Percentiles rank a stretch among this genome's conserved stretches.
Evolutionary conservation across 2,329 filamentous ascomycete genomes (phyloP).

Genomic region (Xylaria multiplex): DNA sequence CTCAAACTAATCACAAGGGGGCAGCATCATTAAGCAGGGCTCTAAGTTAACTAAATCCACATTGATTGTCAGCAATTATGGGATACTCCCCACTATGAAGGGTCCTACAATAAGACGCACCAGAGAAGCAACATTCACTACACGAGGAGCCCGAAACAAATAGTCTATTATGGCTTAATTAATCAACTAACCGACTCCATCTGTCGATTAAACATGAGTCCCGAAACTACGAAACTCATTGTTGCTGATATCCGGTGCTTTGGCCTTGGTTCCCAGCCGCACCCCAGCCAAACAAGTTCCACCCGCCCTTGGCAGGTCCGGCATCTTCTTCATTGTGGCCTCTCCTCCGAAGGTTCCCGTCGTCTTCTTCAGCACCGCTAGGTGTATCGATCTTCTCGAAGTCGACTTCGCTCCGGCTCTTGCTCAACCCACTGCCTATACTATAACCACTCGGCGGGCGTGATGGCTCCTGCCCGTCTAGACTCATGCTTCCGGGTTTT

Average conservation of each 20-base stretch:
- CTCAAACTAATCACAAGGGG: no score
- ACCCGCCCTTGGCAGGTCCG: constrained; percentile 25
- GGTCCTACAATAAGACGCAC: no score
- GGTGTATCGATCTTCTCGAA: constrained; percentile 90
- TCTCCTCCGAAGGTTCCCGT: constrained; percentile 47
- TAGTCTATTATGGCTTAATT: no score
- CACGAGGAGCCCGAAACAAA: no score
- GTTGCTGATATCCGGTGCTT: constrained; percentile 45
- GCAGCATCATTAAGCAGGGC: no score
- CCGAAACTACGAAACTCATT: constrained; percentile 13
- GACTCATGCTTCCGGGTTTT: constrained; percentile 44
- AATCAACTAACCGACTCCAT: constrained; percentile 34
- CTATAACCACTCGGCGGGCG: constrained; percentile 61
- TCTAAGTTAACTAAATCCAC: no score
- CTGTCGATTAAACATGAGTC: constrained; percentile 3
- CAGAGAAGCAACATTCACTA: no score
- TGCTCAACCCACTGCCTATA: constrained; percentile 69
- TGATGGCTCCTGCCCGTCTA: constrained; percentile 52
- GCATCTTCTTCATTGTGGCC: constrained; percentile 30
- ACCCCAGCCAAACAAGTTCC: constrained; percentile 48
- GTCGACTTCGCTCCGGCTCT: constrained; percentile 86
- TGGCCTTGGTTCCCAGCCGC: constrained; percentile 35
- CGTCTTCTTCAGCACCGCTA: constrained; percentile 67
- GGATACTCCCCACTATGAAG: no score
- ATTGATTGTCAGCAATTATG: no score